Evolutionary conservation across 2,329 filamentous ascomycete genomes (phyloP), one percentile per base, ranked within the genome.

Genomic region (Colletotrichum musae): DNA sequence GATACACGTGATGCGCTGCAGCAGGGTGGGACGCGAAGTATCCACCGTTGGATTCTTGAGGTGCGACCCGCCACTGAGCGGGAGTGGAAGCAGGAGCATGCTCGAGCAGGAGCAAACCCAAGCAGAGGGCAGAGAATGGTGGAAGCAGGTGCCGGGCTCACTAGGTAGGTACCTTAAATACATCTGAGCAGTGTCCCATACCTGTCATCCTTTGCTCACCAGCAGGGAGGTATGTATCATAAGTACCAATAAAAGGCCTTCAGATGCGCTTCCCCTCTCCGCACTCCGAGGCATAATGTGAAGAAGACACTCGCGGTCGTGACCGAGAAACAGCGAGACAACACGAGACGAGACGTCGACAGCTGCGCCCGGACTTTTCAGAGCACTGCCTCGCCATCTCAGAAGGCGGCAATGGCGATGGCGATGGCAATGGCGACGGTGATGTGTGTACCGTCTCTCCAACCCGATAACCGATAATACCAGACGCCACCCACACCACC

Each of bases 31-130:
- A 6, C 32, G 9, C 10, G 1, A n/a, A n/a, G 61, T 69, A 69
- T 56, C 51, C 51, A 50, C 62, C 51, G 51, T 70, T 70, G 57
- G 36, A 61, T 51, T 58, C 62, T 45, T 50, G 41, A 65, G 54
- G 50, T 41, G 32, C 48, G 21, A 50, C 51, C 59, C 45, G 21
- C 53, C 26, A 15, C n/a, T 58, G 21, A 24, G 32, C 32, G 18
- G 18, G 18, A 18, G 18, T 18, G 18, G 18, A 18, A 18, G 18
- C 18, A 18, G 18, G 18, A 18, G 18, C 18, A 18, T 18, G 18
- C 18, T 18, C 18, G 18, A 18, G 18, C 18, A 18, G 18, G 18
- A 18, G 18, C 18, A 18, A 18, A 18, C 18, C 18, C 18, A 1
- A 18, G 18, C 18, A 18, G 18, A 18, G 18, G 18, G 18, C 18